Base-by-base conservation (phyloP, 371 early-diverging fungal genomes). In the Quaeritorhiza haematococci region DNA sequence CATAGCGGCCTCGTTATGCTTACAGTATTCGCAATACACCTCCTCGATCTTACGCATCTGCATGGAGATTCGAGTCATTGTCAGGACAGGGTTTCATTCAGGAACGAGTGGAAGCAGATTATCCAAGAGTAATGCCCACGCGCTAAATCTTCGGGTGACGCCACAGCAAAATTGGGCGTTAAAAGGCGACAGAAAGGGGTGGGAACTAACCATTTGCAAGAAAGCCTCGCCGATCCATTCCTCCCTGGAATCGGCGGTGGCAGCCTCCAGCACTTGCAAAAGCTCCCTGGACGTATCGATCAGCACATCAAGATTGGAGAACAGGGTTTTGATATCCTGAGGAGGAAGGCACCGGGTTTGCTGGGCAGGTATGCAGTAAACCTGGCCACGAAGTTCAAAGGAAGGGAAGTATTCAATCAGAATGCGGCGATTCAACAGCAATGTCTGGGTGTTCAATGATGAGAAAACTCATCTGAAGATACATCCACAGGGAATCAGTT, bases 21-120 rank as follows among this genome's bases (percentile, higher is more conserved):
- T 87, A 67, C 89, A 89, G 57, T 87, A 91, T 19, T 83, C 83
- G n/a, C 78, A 74, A 65, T 87, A 91, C 0, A 82, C 71, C 3
- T 69, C 68, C 28, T 84, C 82, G 19, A 89, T 78, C 6, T 53
- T 35, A 44, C 46, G 63, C 47, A 57, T 43, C 64, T 59, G n/a
- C n/a, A n/a, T n/a, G 7, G 57, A 58, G 60, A 73, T 79, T 81
- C 76, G 67, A 55, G 45, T 1, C 29, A 15, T 42, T 58, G 28
- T 3, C 32, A 34, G 55, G 4, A 42, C 35, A 33, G 5, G 33
- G 46, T 21, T 32, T 33, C 45, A 28, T 1, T 23, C 8, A 33
- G 10, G 10, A 44, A 28, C 30, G 21, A 34, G 10, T n/a, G n/a
- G n/a, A n/a, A n/a, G n/a, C n/a, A n/a, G n/a, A n/a, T n/a, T n/a